A percentile compares a stretch with the other conserved stretches of the same genome.
These are phyloP conservation scores for Heterobasidion parviporum DNA, from an alignment of 1,284 basidiomycete species.

Conservation along the genomic window DNA sequence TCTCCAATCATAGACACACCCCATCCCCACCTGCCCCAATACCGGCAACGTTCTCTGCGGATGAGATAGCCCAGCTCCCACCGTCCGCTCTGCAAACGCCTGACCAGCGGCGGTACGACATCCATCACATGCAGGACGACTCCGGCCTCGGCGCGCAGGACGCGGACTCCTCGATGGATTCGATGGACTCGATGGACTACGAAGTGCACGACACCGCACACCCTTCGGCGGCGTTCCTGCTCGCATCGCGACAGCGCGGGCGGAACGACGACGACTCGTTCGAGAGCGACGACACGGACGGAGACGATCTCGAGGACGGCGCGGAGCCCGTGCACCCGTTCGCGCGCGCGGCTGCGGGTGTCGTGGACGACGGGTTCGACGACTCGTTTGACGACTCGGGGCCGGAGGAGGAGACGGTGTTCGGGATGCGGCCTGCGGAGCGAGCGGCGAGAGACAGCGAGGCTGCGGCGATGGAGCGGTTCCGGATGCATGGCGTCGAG, in stretches of 20 bases:
- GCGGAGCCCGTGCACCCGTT: constrained; percentile 47
- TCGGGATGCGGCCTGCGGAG: constrained; percentile 52
- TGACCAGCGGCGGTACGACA: constrained; percentile 17
- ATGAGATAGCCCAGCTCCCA: not conserved
- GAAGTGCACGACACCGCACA: constrained; percentile 21
- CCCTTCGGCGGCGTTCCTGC: constrained; percentile 22
- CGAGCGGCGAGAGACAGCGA: constrained; percentile 21
- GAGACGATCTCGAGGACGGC: constrained; percentile 20
- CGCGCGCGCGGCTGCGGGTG: constrained; percentile 21
- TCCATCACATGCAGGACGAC: constrained; percentile 16
- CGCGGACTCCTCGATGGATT: constrained; percentile 1
- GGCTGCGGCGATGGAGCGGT: constrained; percentile 16
- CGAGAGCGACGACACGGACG: constrained; percentile 16
- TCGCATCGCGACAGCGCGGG: constrained; percentile 26
- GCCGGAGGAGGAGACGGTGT: constrained; percentile 56
- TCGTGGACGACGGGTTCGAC: constrained; percentile 28
- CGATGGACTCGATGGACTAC: constrained; percentile 47
- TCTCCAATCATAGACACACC: no score
- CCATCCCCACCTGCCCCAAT: not conserved
- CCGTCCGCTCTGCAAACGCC: constrained; percentile 12
- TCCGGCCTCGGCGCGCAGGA: constrained; percentile 8
- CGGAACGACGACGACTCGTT: constrained; percentile 31
- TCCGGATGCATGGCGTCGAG: constrained; percentile 52
- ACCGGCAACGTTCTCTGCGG: constrained; percentile 2
- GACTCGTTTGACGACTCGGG: constrained; percentile 38